Base-by-base conservation (phyloP, 768 basidiomycete genomes). In the Lentinus tigrinus region DNA sequence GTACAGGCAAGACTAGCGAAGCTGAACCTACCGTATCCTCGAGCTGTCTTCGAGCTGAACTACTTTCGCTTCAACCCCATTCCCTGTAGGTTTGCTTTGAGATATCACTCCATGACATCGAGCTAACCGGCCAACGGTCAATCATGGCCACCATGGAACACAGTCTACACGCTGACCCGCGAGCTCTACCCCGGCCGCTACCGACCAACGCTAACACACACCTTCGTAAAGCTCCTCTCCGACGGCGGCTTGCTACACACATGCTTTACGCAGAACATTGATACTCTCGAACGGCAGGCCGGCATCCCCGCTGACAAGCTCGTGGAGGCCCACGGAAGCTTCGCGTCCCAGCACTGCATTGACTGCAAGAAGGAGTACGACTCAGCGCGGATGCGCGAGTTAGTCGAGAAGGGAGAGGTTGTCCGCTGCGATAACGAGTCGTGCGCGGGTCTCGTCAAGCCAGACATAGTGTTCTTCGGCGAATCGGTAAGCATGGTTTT, bases 321-420 rank as follows among this genome's bases (percentile, higher is more conserved):
- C 59, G 79, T 98, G 47, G 96, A 99, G 74, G 95, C 96, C 0
- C 95, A 99, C 68, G 97, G 96, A 3, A 95, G 91, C 63, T 98
- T 98, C 63, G 95, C 95, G 0, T 75, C 78, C 1, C 91, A 96
- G 54, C 78, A 83, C 47, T 99, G 97, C 64, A 84, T 98, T 13
- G 75, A 83, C 9, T 99, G 97, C 71, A 61, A 76, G 44, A 67
- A 69, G 1, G 68, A 76, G 0, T 92, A 80, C 60, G 84, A 86
- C 39, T 80, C 80, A 47, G 81, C 79, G 13, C 82, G 84, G 67
- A 93, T 98, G 78, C 82, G 81, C 68, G 72, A 75, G 16, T 77
- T 80, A 5, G 81, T 96, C 36, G 70, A 80, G 57, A 69, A 74
- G 19, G 85, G 85, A 40, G 71, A 82, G 61, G 84, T 91, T 13